Evolutionary conservation across 306 rosid genomes (phyloP).

Genomic region (Chamaecrista fasciculata): DNA sequence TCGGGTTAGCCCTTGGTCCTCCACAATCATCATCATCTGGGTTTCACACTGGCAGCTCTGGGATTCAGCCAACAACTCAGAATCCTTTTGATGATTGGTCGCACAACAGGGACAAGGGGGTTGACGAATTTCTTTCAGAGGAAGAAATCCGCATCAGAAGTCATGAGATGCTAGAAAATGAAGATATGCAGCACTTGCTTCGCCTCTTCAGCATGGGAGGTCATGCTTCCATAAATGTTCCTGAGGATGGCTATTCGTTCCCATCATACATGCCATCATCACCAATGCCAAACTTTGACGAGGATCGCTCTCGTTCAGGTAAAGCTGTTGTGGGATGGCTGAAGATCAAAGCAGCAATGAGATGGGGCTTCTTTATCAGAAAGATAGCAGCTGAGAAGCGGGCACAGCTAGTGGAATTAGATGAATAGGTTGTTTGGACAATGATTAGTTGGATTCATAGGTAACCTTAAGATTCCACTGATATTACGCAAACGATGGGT

Average conservation of each 20-base stretch:
- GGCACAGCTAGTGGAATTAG: constrained; percentile 92
- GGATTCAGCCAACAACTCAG: constrained; percentile 49
- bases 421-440: constrained; percentile 48
- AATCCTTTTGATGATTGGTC: constrained; percentile 92
- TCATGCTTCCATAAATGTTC: constrained; percentile 52
- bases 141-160: constrained; percentile 93
- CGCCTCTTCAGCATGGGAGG: constrained; percentile 89
- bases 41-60: constrained; percentile 53
- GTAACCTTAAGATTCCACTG: constrained; percentile 31
- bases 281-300: constrained; percentile 76
- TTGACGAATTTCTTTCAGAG: constrained; percentile 83
- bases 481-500: constrained; percentile 40
- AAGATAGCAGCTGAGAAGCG: constrained; percentile 96
- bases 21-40: constrained; percentile 78
- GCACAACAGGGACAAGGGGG: constrained; percentile 73
- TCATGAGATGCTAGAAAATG: constrained; percentile 93
- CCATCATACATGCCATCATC: constrained; percentile 57
- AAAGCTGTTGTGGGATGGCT: constrained; percentile 99
- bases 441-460: constrained; percentile 27
- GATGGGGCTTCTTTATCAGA: constrained; percentile 98
- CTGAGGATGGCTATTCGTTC: constrained; percentile 62
- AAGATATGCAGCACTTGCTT: constrained; percentile 97
- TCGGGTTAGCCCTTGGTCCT: constrained; percentile 85
- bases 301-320: constrained; percentile 82
- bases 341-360: constrained; percentile 98